These are phyloP conservation scores for Rhizopogon vinicolor DNA, from an alignment of 768 basidiomycete species.

Conservation along the genomic window DNA sequence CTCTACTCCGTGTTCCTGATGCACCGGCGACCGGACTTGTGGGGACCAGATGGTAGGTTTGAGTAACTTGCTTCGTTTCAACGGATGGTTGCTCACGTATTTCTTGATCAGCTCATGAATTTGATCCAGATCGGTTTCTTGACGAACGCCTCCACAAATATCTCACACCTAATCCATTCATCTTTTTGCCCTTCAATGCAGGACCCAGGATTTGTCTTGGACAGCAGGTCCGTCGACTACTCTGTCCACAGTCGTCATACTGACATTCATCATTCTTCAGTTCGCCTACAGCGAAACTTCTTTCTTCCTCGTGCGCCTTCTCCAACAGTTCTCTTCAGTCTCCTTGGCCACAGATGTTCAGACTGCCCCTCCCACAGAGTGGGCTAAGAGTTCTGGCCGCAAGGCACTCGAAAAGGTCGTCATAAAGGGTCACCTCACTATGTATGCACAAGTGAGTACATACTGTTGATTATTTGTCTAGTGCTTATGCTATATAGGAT, in stretches of 20 bases:
- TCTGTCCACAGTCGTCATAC: neutral
- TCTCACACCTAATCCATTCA: slow-evolving; percentile 49
- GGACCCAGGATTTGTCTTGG: slow-evolving; percentile 35
- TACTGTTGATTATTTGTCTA: neutral
- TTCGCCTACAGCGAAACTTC: slow-evolving; percentile 67
- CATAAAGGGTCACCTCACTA: slow-evolving; percentile 47
- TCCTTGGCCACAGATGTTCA: slow-evolving; percentile 42
- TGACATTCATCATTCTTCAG: slow-evolving; percentile 22
- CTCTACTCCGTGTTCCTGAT: slow-evolving; percentile 48
- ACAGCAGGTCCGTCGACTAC: slow-evolving; percentile 24
- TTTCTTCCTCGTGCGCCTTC: slow-evolving; percentile 55
- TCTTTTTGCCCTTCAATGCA: slow-evolving; percentile 40
- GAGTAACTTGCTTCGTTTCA: too few relatives aligned
- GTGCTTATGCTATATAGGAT: slow-evolving; percentile 9
- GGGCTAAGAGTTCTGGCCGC: slow-evolving; percentile 29
- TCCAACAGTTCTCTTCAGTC: slow-evolving; percentile 50
- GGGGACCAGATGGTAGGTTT: slow-evolving; percentile 59
- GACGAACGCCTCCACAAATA: slow-evolving; percentile 57
- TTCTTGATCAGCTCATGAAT: slow-evolving; percentile 38
- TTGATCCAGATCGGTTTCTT: slow-evolving; percentile 67
- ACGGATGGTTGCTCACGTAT: neutral
- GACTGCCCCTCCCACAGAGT: slow-evolving; percentile 40
- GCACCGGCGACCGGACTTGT: slow-evolving; percentile 59
- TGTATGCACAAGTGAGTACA: slow-evolving; percentile 40
- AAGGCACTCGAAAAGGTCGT: slow-evolving; percentile 45